Evolutionary conservation across 2,329 filamentous ascomycete genomes (phyloP).

Genomic region (Verticillium nonalfalfae): DNA sequence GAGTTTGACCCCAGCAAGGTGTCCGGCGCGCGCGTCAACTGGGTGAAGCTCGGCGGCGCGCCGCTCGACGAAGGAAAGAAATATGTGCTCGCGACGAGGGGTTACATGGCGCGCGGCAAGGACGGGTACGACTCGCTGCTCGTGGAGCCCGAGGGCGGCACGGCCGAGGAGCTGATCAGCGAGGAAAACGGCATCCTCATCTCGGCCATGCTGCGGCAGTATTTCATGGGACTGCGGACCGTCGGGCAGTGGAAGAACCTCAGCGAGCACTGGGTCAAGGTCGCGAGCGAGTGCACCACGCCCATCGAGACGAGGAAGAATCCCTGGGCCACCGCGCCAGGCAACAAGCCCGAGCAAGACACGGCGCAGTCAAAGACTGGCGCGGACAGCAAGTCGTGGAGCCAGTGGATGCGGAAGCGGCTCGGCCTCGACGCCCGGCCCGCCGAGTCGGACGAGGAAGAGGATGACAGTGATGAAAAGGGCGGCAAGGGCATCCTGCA

Average conservation of each 20-base stretch:
- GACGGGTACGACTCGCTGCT: slow-evolving; percentile 76
- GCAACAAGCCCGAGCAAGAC: neutral
- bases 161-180: slow-evolving; percentile 69
- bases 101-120: slow-evolving; percentile 85
- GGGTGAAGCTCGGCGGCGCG: slow-evolving; percentile 52
- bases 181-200: slow-evolving; percentile 87
- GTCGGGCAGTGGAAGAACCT: slow-evolving; percentile 74
- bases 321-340: neutral
- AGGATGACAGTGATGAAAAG: slow-evolving; percentile 22
- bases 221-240: slow-evolving; percentile 81
- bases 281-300: slow-evolving; percentile 55
- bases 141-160: slow-evolving; percentile 69
- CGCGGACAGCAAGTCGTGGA: slow-evolving; percentile 23
- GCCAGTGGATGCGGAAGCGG: slow-evolving; percentile 25
- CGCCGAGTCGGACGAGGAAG: slow-evolving; percentile 23
- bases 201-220: slow-evolving; percentile 80
- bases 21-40: slow-evolving; percentile 56
- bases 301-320: slow-evolving; percentile 23
- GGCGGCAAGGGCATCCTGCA: slow-evolving; percentile 8
- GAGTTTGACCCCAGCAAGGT: slow-evolving; percentile 60
- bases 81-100: slow-evolving; percentile 73
- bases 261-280: slow-evolving; percentile 60
- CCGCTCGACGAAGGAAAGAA: slow-evolving; percentile 55
- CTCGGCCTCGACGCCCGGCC: slow-evolving; percentile 26
- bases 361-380: neutral